Evolutionary conservation across 768 basidiomycete genomes (phyloP), one percentile per base, ranked within the genome.

Genomic region (Tephrocybe sp.): DNA sequence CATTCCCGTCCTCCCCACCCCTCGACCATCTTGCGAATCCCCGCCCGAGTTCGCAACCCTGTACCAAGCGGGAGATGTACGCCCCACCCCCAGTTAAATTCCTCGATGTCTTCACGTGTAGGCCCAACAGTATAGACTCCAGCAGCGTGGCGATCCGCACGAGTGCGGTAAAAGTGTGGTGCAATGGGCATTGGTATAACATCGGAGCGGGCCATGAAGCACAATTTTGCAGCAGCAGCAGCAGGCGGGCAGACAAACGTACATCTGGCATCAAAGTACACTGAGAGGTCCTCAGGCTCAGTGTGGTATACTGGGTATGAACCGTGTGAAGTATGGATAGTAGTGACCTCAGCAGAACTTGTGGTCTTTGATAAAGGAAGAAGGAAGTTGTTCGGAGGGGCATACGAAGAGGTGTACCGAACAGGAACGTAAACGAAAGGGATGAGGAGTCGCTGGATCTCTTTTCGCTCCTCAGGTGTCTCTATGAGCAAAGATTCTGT

Each of bases 141-240:
- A 45, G 53, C 47, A 0, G 55, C 61, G 2, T 51, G 20, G 2
- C 62, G 62, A 4, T 64, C 62, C 12, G 54, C 68, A 5, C 70
- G 60, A 2, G 59, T 68, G 5, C 58, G 55, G 6, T 69, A 72
- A 5, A 77, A 59, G 33, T 68, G 64, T 0, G 66, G 62, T 2
- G 80, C 78, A 31, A 80, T 60, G 9, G 49, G 60, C 53, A 85
- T 71, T 0, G 75, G 70, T 2, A 66, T 58, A 6, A 74, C 56
- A 54, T 89, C 84, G 22, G 78, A 70, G 16, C 82, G 77, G 9
- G 83, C 71, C 41, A 85, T 75, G 67, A 79, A 89, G 31, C 87
- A 62, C 8, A 87, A 72, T 34, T 79, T 83, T 0, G 87, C 87
- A 0, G 85, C 78, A 30, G 72, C 59, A 20, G 82, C 68, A 14